Percentiles rank a stretch among this genome's conserved stretches.
phyloP scores from a whole-genome alignment of 2,329 filamentous ascomycete genomes.

The Zymoseptoria passerinii region DNA sequence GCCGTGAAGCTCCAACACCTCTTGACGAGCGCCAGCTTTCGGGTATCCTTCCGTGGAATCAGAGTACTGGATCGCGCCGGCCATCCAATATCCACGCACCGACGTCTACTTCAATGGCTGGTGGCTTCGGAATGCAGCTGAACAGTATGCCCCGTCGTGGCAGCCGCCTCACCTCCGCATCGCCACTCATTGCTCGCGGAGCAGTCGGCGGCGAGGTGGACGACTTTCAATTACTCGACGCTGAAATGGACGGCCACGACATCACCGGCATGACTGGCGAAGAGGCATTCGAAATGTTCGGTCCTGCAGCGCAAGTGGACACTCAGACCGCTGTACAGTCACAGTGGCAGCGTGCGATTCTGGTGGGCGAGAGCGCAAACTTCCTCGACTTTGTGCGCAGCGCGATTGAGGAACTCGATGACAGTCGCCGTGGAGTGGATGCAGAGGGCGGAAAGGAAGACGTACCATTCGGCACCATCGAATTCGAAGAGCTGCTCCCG shows the following conservation, averaged over 20 bases:
- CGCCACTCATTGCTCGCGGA: conserved; percentile 50
- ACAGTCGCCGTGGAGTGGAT: conserved; percentile 15
- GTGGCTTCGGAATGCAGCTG: conserved; percentile 13
- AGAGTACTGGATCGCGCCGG: conserved; percentile 33
- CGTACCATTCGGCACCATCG: conserved; percentile 36
- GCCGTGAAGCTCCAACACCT: conserved; percentile 57
- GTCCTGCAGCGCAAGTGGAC: conserved; percentile 38
- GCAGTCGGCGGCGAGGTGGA: conserved; percentile 5
- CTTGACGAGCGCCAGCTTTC: conserved; percentile 54
- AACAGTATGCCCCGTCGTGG: conserved; percentile 35
- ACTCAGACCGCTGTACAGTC: conserved; percentile 41
- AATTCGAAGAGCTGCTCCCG: conserved; percentile 63
- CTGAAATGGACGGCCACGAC: conserved; percentile 11
- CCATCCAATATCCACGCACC: conserved; percentile 31
- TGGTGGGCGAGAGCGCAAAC: conserved; percentile 54
- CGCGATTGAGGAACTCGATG: conserved; percentile 31
- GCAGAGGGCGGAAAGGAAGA: conserved; percentile 26
- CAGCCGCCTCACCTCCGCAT: conserved; percentile 51
- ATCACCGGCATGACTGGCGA: conserved; percentile 18
- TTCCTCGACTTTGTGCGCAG: conserved; percentile 53
- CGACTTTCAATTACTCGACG: conserved; percentile 10
- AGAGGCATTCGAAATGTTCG: conserved; percentile 41
- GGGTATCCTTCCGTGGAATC: conserved; percentile 62
- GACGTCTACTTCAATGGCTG: conserved; percentile 25
- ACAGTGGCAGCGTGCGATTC: conserved; percentile 44